phyloP scores from a whole-genome alignment of 1,139 yeast genomes.

The Sugiyamaella pinicola region DNA sequence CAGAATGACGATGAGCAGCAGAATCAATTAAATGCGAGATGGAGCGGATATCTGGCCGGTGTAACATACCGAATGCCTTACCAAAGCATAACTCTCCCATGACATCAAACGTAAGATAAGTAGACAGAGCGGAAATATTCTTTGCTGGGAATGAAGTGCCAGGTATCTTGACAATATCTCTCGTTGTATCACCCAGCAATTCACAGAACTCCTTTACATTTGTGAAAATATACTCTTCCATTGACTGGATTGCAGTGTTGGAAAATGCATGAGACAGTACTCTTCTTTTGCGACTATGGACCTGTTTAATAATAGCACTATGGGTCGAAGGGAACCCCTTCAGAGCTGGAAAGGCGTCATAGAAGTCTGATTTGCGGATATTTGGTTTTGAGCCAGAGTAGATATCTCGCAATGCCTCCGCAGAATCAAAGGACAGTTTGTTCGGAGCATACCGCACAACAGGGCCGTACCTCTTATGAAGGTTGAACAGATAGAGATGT shows the following conservation, averaged over 20 bases:
- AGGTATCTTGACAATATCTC: conserved; percentile 23
- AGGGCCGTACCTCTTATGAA: conserved; percentile 26
- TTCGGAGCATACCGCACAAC: conserved; percentile 27
- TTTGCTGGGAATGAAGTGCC: conserved; percentile 21
- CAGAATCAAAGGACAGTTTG: conserved; percentile 25
- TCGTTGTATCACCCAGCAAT: conserved; percentile 24
- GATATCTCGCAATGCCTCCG: conserved; percentile 26
- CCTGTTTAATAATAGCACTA: conserved; percentile 26
- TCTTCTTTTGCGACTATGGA: conserved; percentile 28
- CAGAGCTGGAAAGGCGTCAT: conserved; percentile 30
- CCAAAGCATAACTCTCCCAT: conserved; percentile 32
- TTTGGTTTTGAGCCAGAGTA: conserved; percentile 28
- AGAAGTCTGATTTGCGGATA: conserved; percentile 27
- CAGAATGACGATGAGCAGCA: conserved; percentile 29
- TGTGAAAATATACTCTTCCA: conserved; percentile 26
- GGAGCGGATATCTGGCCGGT: conserved; percentile 25
- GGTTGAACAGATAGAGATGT: conserved; percentile 23
- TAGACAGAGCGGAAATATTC: conserved; percentile 25
- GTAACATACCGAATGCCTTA: conserved; percentile 29
- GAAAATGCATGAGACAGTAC: conserved; percentile 30
- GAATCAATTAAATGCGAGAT: conserved; percentile 26
- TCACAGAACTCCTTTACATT: conserved; percentile 27
- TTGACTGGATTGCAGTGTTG: conserved; percentile 25
- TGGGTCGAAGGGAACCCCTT: conserved; percentile 30
- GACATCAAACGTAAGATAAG: conserved; percentile 28